Evolutionary conservation across 495 filamentous ascomycete species (phyloP).

Genomic region (Aspergillus bertholletiae): DNA sequence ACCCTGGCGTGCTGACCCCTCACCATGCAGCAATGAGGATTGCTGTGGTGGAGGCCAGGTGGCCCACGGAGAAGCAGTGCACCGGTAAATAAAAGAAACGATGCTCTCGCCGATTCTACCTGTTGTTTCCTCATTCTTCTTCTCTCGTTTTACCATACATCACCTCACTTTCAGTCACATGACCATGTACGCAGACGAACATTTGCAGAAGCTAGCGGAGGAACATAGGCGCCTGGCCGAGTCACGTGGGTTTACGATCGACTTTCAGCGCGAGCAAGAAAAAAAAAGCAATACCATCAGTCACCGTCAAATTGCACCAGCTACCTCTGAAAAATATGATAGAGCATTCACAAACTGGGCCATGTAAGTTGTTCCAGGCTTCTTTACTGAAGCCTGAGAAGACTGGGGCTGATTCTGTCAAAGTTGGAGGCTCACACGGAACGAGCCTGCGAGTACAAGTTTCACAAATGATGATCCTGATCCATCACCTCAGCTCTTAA

Average conservation of each 20-base stretch:
- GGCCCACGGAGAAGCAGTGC: too few relatives aligned
- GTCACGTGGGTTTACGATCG: slow-evolving; percentile 19
- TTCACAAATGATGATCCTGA: slow-evolving; percentile 12
- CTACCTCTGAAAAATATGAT: slow-evolving; percentile 20
- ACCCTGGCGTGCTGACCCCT: too few relatives aligned
- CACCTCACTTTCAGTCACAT: too few relatives aligned
- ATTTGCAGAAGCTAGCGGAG: not conserved
- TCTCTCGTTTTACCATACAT: too few relatives aligned
- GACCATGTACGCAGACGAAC: too few relatives aligned
- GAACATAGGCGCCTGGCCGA: slow-evolving; percentile 12
- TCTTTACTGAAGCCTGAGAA: not conserved
- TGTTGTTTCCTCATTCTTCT: too few relatives aligned
- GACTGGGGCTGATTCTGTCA: not conserved
- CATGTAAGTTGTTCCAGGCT: slow-evolving; percentile 4
- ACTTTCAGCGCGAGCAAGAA: slow-evolving; percentile 17
- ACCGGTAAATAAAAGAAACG: too few relatives aligned
- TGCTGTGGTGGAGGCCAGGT: too few relatives aligned
- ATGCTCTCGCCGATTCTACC: too few relatives aligned
- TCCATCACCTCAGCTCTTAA: slow-evolving; percentile 2
- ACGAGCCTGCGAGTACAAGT: slow-evolving; percentile 1
- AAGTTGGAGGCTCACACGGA: slow-evolving; percentile 10
- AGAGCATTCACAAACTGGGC: not conserved
- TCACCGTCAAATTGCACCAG: slow-evolving; percentile 12
- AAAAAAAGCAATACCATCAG: slow-evolving; percentile 11
- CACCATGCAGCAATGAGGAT: too few relatives aligned